phyloP scores from a whole-genome alignment of 2,329 filamentous ascomycete species.

The Ophiocordyceps polyrhachis-furcata region DNA sequence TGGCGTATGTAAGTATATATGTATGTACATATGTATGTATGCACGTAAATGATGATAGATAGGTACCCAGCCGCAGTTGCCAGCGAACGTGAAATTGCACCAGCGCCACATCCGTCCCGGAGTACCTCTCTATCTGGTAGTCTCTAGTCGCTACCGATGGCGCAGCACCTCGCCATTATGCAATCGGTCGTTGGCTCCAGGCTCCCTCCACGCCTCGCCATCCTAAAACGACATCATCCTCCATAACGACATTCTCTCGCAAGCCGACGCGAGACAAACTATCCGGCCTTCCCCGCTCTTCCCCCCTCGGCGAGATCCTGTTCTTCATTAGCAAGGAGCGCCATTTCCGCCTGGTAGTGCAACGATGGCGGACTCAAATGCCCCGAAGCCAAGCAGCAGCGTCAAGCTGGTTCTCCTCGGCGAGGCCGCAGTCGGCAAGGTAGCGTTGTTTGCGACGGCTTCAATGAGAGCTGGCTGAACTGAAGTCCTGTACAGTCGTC shows the following conservation, averaged over 20 bases:
- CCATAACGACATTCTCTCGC: not conserved
- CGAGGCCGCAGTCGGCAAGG: constrained; percentile 97
- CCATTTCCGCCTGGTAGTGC: not conserved
- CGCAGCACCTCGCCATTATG: constrained; percentile 9
- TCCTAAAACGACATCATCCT: not conserved
- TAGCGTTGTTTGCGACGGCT: constrained; percentile 18
- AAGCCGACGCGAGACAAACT: not conserved
- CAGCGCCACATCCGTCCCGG: too few species aligned
- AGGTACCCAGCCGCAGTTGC: too few species aligned
- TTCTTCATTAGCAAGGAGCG: not conserved
- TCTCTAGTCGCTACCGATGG: too few species aligned
- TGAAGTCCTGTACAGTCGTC: constrained; percentile 47
- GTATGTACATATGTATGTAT: too few species aligned
- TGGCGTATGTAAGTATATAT: too few species aligned
- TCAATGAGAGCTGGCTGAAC: not conserved
- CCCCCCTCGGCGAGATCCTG: not conserved
- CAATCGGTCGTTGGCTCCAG: not conserved
- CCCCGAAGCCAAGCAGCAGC: constrained; percentile 94
- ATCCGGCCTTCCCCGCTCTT: too few species aligned
- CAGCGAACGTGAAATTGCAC: too few species aligned
- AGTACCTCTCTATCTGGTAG: not conserved
- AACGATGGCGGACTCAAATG: constrained; percentile 28
- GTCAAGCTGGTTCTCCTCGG: constrained; percentile 97
- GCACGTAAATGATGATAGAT: too few species aligned
- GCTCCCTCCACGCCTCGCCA: constrained; percentile 1